Evolutionary conservation across 768 basidiomycete genomes (phyloP).

Genomic region (Suillus cothurnatus): DNA sequence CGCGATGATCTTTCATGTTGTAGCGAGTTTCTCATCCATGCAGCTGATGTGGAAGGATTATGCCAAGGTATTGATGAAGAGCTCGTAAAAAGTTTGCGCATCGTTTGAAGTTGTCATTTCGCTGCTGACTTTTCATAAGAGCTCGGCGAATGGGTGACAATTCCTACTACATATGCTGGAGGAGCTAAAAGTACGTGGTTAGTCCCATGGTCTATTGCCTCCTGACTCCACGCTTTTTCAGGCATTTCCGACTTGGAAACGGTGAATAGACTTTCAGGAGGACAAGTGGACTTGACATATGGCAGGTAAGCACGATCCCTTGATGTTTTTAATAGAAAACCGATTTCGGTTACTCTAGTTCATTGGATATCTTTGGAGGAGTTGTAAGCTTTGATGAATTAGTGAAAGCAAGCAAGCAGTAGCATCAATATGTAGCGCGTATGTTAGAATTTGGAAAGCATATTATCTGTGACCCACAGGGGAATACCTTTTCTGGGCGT

Average conservation of each 20-base stretch:
- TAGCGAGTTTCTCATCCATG: constrained; percentile 94
- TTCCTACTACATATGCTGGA: constrained; percentile 96
- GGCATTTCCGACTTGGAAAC: constrained; percentile 80
- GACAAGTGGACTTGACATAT: constrained; percentile 59
- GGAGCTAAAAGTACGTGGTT: constrained; percentile 79
- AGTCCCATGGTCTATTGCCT: neutral
- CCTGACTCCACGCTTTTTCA: constrained; percentile 30
- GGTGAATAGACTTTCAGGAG: constrained; percentile 77
- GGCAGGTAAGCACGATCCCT: constrained; percentile 33
- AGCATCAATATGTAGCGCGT: neutral
- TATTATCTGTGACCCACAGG: neutral
- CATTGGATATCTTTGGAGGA: constrained; percentile 76
- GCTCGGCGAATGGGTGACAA: constrained; percentile 87
- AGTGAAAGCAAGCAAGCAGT: constrained; percentile 34
- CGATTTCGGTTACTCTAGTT: constrained; percentile 32
- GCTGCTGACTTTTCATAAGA: constrained; percentile 45
- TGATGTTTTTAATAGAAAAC: neutral
- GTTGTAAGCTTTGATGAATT: constrained; percentile 62
- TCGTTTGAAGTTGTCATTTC: neutral
- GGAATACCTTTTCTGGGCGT: constrained; percentile 21
- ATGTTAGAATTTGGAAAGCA: neutral
- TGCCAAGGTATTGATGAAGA: constrained; percentile 95
- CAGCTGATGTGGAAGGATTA: constrained; percentile 97
- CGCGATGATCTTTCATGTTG: constrained; percentile 8
- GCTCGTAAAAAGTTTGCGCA: constrained; percentile 70